phyloP scores from a whole-genome alignment of 1,284 basidiomycete genomes.

The Fomitopsis pinicola region DNA sequence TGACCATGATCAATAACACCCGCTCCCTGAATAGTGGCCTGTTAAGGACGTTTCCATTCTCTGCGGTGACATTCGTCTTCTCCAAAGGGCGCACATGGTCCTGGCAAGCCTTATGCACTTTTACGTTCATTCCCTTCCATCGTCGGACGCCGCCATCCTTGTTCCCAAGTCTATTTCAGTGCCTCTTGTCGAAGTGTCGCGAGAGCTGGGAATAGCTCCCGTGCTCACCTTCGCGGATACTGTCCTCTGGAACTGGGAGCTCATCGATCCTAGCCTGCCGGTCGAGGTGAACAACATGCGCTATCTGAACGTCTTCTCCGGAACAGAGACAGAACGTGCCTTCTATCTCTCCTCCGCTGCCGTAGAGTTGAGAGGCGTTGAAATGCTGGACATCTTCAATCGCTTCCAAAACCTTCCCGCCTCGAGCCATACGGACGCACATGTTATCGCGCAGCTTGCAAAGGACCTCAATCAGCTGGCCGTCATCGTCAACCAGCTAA shows the following conservation, averaged over 20 bases:
- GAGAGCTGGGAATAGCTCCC: slow-evolving; percentile 80
- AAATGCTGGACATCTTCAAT: slow-evolving; percentile 86
- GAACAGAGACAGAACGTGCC: slow-evolving; percentile 77
- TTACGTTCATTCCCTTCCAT: slow-evolving; percentile 80
- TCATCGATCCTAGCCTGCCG: slow-evolving; percentile 49
- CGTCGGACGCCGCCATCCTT: slow-evolving; percentile 36
- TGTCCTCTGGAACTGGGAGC: slow-evolving; percentile 92
- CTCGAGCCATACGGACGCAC: slow-evolving; percentile 38
- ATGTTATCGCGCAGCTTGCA: slow-evolving; percentile 58
- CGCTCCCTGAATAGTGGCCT: slow-evolving; percentile 51
- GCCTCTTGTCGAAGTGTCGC: slow-evolving; percentile 79
- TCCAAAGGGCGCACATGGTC: slow-evolving; percentile 86
- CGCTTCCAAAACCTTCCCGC: slow-evolving; percentile 73
- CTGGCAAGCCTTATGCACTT: slow-evolving; percentile 88
- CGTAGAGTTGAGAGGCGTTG: slow-evolving; percentile 84
- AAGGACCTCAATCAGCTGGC: slow-evolving; percentile 72
- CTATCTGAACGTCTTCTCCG: slow-evolving; percentile 78
- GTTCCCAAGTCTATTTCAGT: slow-evolving; percentile 78
- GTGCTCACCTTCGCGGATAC: slow-evolving; percentile 95
- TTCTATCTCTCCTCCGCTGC: slow-evolving; percentile 87
- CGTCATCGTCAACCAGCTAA: slow-evolving; percentile 70
- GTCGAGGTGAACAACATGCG: slow-evolving; percentile 59
- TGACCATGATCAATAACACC: background rate
- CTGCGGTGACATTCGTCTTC: slow-evolving; percentile 46
- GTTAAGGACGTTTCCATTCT: slow-evolving; percentile 56